phyloP scores from a whole-genome alignment of 768 basidiomycete species.

The Cystobasidium tubakii region DNA sequence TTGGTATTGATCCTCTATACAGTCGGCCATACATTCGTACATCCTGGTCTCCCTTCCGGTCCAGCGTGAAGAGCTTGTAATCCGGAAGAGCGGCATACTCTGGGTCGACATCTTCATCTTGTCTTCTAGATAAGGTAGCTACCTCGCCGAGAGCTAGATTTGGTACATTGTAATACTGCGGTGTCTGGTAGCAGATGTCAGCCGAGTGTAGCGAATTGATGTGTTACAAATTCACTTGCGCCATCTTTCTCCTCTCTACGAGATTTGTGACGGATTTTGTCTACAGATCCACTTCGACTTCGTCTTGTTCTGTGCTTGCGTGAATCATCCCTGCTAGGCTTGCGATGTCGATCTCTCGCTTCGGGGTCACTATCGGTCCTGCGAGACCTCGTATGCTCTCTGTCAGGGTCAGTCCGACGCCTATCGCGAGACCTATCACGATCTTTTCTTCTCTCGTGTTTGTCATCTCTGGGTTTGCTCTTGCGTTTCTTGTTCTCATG shows the following conservation, averaged over 20 bases:
- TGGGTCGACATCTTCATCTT: background rate
- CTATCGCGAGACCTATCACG: background rate
- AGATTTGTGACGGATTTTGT: background rate
- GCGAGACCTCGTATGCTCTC: background rate
- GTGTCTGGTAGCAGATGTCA: background rate
- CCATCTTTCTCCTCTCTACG: background rate
- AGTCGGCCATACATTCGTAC: slow-evolving; percentile 21
- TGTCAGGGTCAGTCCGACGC: background rate
- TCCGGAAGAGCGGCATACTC: slow-evolving; percentile 1
- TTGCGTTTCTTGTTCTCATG: background rate
- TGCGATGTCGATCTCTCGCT: background rate
- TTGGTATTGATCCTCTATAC: slow-evolving; percentile 27
- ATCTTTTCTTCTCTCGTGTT: background rate
- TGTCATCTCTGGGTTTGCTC: background rate
- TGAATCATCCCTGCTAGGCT: background rate
- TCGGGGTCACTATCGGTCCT: background rate
- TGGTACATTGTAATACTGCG: slow-evolving; percentile 24
- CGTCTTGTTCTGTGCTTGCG: background rate
- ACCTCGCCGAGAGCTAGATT: slow-evolving; percentile 14
- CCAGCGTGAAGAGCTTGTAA: slow-evolving; percentile 26
- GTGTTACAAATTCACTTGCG: background rate
- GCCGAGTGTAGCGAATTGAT: background rate
- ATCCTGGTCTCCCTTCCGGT: slow-evolving; percentile 32
- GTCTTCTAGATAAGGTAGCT: background rate
- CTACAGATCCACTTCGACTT: background rate